Evolutionary conservation across 176 grass and related monocot genomes (phyloP).

Genomic region (Urochloa ruziziensis): DNA sequence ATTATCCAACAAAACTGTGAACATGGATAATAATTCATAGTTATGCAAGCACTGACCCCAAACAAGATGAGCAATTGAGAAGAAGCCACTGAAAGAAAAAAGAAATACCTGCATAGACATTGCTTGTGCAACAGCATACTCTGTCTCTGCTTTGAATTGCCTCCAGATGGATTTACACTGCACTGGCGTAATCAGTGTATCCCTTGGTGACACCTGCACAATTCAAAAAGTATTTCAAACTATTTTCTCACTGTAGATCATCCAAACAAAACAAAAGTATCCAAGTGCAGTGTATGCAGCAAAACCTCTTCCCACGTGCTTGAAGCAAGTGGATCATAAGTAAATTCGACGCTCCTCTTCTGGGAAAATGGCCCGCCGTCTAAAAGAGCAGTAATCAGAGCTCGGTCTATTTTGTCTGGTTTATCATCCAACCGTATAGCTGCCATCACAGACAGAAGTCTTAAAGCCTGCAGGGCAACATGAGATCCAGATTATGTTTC

Average conservation of each 20-base stretch:
- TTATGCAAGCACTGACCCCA: background rate
- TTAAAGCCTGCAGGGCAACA: slow-evolving; percentile 74
- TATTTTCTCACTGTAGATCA: background rate
- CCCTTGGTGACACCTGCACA: slow-evolving; percentile 54
- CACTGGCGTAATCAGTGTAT: slow-evolving; percentile 75
- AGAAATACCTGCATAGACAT: slow-evolving; percentile 57
- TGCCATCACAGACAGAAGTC: slow-evolving; percentile 64
- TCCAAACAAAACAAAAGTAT: slow-evolving; percentile 7
- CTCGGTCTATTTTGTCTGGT: slow-evolving; percentile 64
- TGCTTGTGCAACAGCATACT: slow-evolving; percentile 72
- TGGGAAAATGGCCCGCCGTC: slow-evolving; percentile 49
- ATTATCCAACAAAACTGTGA: background rate
- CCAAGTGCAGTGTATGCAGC: background rate
- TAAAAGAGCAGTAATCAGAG: slow-evolving; percentile 58
- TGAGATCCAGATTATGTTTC: slow-evolving; percentile 24
- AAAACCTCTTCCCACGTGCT: slow-evolving; percentile 85
- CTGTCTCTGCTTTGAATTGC: slow-evolving; percentile 79
- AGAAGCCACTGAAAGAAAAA: background rate
- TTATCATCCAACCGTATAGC: slow-evolving; percentile 71
- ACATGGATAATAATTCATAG: background rate
- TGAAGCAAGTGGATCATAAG: slow-evolving; percentile 65
- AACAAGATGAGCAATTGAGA: background rate
- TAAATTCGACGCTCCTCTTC: slow-evolving; percentile 47
- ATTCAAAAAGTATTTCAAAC: slow-evolving; percentile 6
- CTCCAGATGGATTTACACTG: slow-evolving; percentile 83